Percentiles rank a stretch among this genome's conserved stretches.
Conservation (phyloP, 352 stramenopile genomes). For the Phytopythium cucurbitacearum region DNA sequence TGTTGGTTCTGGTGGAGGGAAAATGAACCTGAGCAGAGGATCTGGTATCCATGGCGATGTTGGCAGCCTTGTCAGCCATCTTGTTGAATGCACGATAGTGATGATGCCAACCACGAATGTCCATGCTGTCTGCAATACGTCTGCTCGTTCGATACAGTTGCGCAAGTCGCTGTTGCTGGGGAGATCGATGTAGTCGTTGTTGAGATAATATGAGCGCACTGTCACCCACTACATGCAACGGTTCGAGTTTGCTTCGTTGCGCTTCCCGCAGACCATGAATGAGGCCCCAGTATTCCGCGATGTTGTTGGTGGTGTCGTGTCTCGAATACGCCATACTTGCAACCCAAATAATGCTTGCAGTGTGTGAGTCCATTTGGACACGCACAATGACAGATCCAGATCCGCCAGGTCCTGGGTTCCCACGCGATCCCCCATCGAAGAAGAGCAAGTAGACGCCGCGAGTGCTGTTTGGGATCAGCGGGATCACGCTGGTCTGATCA, state of each 20-base stretch:
- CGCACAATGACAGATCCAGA: slow-evolving; percentile 3
- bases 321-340: slow-evolving; percentile 3
- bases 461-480: slow-evolving; percentile 1
- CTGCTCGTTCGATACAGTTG: slow-evolving; percentile 1
- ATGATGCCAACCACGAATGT: neutral
- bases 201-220: slow-evolving; percentile 8
- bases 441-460: slow-evolving; percentile 4
- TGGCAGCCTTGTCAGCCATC: slow-evolving; percentile 6
- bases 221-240: slow-evolving; percentile 6
- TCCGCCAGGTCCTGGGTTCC: slow-evolving; percentile 3
- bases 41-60: slow-evolving; percentile 6
- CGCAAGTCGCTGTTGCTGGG: slow-evolving; percentile 1
- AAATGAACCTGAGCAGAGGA: too few species aligned
- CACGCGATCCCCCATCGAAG: slow-evolving; percentile 4
- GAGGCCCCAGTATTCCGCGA: slow-evolving; percentile 4
- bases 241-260: neutral
- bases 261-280: slow-evolving; percentile 3
- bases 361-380: slow-evolving; percentile 3
- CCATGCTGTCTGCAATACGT: neutral
- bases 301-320: slow-evolving; percentile 4
- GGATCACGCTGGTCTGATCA: too few species aligned
- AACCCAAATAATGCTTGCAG: slow-evolving; percentile 1
- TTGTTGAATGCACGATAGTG: slow-evolving; percentile 6
- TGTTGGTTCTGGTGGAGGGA: too few species aligned
- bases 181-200: slow-evolving; percentile 2